Conservation (phyloP, 176 grass and related monocot species). For the Juncus effusus region DNA sequence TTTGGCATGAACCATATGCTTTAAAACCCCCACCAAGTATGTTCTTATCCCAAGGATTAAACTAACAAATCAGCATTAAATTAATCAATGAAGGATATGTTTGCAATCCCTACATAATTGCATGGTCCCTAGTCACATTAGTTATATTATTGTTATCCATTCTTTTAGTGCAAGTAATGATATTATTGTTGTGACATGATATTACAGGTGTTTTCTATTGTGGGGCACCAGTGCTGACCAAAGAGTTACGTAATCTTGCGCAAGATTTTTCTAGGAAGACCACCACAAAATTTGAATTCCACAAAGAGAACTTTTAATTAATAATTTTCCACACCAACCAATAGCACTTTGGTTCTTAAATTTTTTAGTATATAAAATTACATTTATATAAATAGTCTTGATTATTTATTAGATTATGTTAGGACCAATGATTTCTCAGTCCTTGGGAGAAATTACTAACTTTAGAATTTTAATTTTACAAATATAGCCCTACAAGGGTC, state of each 20-base stretch:
- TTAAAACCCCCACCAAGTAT: no score
- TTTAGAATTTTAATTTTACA: constrained; percentile 15
- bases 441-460: constrained; percentile 17
- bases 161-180: background rate
- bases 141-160: no score
- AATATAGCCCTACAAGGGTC: background rate
- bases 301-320: constrained; percentile 87
- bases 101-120: no score
- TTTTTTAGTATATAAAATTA: constrained; percentile 1
- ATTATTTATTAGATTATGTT: constrained; percentile 11
- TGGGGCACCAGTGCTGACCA: constrained; percentile 59
- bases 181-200: constrained; percentile 9
- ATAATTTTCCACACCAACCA: constrained; percentile 2
- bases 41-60: no score
- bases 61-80: no score
- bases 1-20: no score
- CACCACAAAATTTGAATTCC: constrained; percentile 78
- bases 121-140: no score
- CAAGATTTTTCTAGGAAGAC: constrained; percentile 77
- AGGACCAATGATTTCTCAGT: background rate
- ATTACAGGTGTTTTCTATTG: constrained; percentile 90
- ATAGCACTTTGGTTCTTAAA: background rate
- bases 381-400: background rate
- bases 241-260: constrained; percentile 60
- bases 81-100: no score